Conservation (phyloP, 2,329 filamentous ascomycete genomes). For the Zymoseptoria brevis region DNA sequence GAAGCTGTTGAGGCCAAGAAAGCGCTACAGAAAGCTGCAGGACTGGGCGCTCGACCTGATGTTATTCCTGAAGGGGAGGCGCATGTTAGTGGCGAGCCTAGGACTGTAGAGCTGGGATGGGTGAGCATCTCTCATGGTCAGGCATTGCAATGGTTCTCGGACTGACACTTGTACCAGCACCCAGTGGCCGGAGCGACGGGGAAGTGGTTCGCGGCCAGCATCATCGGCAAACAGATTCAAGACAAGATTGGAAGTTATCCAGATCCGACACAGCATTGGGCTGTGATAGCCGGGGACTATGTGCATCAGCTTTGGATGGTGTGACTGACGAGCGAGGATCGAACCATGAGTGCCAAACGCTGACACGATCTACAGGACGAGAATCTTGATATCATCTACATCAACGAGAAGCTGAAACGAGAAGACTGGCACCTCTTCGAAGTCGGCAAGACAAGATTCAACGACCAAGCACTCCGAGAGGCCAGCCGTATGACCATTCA, state of each 20-base stretch:
- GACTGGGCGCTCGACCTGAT: conserved; percentile 9
- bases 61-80: conserved; percentile 11
- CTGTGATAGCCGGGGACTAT: conserved; percentile 13
- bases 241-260: conserved; percentile 14
- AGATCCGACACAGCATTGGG: conserved; percentile 16
- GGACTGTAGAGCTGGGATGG: conserved; percentile 9
- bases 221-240: conserved; percentile 10
- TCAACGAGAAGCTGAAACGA: conserved; percentile 19
- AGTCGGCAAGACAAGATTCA: conserved; percentile 15
- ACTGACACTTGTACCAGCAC: conserved; percentile 3
- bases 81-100: conserved; percentile 8
- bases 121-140: conserved; percentile 1
- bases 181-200: conserved; percentile 8
- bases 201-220: conserved; percentile 13
- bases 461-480: conserved; percentile 12
- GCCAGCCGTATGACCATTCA: conserved; percentile 14
- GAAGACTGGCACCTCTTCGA: conserved; percentile 14
- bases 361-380: conserved; percentile 4
- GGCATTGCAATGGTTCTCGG: background rate
- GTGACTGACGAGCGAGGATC: background rate
- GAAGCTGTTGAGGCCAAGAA: conserved; percentile 10
- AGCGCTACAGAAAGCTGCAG: conserved; percentile 6
- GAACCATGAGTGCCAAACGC: background rate
- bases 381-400: conserved; percentile 15
- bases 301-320: conserved; percentile 17